Evolutionary conservation across 352 stramenopile genomes (phyloP), one percentile per base, ranked within the genome.

Genomic region (Pythium insidiosum): DNA sequence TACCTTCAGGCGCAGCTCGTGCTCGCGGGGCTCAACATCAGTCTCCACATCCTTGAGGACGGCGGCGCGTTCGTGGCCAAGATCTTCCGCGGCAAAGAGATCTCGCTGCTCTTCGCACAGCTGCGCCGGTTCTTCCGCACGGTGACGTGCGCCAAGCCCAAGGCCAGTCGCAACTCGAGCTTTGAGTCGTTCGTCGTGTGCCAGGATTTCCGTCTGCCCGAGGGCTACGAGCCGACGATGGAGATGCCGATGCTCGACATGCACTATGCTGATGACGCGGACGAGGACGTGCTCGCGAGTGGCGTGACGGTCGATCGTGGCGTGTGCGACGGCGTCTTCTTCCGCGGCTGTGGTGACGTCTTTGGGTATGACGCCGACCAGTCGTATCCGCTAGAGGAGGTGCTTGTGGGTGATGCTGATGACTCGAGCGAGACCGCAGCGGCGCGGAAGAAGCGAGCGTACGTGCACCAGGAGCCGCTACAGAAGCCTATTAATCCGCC

Each of bases 401-500:
- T 12, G 16, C 7, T 29, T 38, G 16, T 18, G 18, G 22, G 36
- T n/a, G n/a, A 54, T 13, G 47, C 34, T 11, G 50, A 36, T 19
- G 25, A 66, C 20, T 25, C 38, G 2, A 16, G 42, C 29, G n/a
- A 28, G 16, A 19, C 6, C 7, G 37, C 10, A 12, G 18, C 11
- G 37, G 33, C 19, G 18, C 20, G 21, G 20, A 42, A 48, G 10
- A 41, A 43, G 19, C 36, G 39, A 3, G 53, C 53, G 41, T 88
- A 91, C 41, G 58, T 76, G 24, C 71, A 90, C 49, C 74, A 80
- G 31, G 76, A 88, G 55, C 72, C 81, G 25, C 53, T 91, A 43
- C 81, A 91, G 39, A 86, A 84, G 44, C 81, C 81, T 2, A 91
- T 94, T 51, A 94, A 94, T 19, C 81, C 81, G 21, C 81, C 81